Evolutionary conservation across 257 asterid genomes (phyloP).

Genomic region (Solanum stenotomum): DNA sequence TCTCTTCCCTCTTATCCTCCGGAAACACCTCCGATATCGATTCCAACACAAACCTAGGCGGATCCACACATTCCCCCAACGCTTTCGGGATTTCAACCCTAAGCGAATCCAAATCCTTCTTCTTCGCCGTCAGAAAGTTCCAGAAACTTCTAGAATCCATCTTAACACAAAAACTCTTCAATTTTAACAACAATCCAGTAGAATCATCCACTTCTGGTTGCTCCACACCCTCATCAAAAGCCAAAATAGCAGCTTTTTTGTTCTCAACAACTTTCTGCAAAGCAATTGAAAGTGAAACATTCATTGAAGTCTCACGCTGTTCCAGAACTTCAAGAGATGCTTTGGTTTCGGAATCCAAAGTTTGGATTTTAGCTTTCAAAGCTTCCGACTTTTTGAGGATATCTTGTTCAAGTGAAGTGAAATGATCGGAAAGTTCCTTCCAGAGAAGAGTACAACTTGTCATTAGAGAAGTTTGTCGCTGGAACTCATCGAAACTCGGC

Average conservation of each 20-base stretch:
- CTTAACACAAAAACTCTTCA: slow-evolving; percentile 43
- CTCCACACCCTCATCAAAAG: background rate
- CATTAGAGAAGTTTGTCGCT: slow-evolving; percentile 95
- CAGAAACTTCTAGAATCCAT: slow-evolving; percentile 74
- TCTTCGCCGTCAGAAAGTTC: slow-evolving; percentile 53
- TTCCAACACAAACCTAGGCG: slow-evolving; percentile 84
- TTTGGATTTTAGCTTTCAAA: slow-evolving; percentile 41
- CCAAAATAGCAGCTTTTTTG: slow-evolving; percentile 6
- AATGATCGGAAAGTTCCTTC: slow-evolving; percentile 98
- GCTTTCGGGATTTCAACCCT: slow-evolving; percentile 61
- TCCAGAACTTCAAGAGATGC: slow-evolving; percentile 46
- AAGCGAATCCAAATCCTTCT: slow-evolving; percentile 72
- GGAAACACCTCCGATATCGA: slow-evolving; percentile 95
- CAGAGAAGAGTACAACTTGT: slow-evolving; percentile 97
- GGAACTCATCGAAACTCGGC: slow-evolving; percentile 93
- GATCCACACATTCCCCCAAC: slow-evolving; percentile 70
- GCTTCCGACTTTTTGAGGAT: slow-evolving; percentile 61
- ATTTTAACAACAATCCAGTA: slow-evolving; percentile 44
- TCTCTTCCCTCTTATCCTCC: slow-evolving; percentile 29
- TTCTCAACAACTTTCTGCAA: slow-evolving; percentile 27
- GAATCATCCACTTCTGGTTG: slow-evolving; percentile 63
- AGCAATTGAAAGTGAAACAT: slow-evolving; percentile 45
- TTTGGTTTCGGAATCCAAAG: slow-evolving; percentile 46
- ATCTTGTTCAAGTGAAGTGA: slow-evolving; percentile 78
- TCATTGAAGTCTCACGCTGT: slow-evolving; percentile 65